Evolutionary conservation across 139 green algal genomes (phyloP), one percentile per base, ranked within the genome.

Genomic region (Chlamydomonas incerta): DNA sequence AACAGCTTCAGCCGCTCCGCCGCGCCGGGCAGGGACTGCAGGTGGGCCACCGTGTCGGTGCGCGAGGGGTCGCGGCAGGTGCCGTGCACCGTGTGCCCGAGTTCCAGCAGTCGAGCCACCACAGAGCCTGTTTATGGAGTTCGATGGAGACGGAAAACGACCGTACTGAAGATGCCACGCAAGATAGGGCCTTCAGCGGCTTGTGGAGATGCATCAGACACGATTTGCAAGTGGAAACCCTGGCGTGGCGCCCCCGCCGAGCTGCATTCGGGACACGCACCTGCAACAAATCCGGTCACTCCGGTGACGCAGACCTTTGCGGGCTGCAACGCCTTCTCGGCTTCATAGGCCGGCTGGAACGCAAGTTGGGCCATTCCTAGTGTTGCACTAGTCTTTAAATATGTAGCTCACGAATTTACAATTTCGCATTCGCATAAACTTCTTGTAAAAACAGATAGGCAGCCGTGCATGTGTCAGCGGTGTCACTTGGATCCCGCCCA

Each of bases 71-170:
- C 57, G 26, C 92, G 86, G 11, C 57, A 80, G 50, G 81, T 87
- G 58, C 46, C 81, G 34, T 81, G 81, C 60, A 93, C 90, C 9
- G 83, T 93, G 77, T 94, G 90, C 0, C 90, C 92, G 5, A 80
- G 82, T 8, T 82, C 90, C 81, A 95, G 86, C 47, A 95, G 88
- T 1, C 60, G 60, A 3, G 20, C 90, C 83, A 34, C 77, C 31
- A 31, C 17, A 5, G 41, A 55, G 23, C 31, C 35, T 33, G 17
- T 66, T 20, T 10, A 14, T 14, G 50, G 11, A 57, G 10, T 57
- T 57, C 50, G n/a, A n/a, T n/a, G n/a, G n/a, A n/a, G n/a, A n/a
- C n/a, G n/a, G n/a, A n/a, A n/a, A n/a, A n/a, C n/a, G n/a, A n/a
- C n/a, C n/a, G n/a, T n/a, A n/a, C n/a, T n/a, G n/a, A n/a, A n/a